A percentile compares a stretch with the other conserved stretches of the same genome.
These are phyloP conservation scores for Cryptococcus sp. DNA, from an alignment of 1,284 basidiomycete genomes.

Conservation along the genomic window DNA sequence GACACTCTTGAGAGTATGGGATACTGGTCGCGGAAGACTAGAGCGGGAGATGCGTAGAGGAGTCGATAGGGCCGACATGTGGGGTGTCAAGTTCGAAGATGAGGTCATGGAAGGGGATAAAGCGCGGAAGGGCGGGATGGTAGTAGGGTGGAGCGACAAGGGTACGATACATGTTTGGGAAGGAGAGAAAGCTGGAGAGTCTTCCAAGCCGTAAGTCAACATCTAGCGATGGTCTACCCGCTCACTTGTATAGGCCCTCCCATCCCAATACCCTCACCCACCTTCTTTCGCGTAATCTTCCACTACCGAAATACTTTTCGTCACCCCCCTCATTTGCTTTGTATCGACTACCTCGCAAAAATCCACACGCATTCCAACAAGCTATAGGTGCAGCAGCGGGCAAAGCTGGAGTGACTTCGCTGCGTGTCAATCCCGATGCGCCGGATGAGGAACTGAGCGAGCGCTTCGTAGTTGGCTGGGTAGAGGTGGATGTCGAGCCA, in stretches of 20 bases:
- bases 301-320: conserved; percentile 85
- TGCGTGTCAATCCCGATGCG: conserved; percentile 18
- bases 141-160: conserved; percentile 74
- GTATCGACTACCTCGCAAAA: conserved; percentile 70
- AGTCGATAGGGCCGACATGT: conserved; percentile 85
- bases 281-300: conserved; percentile 67
- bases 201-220: background rate
- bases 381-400: conserved; percentile 46
- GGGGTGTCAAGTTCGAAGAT: conserved; percentile 60
- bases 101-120: conserved; percentile 1
- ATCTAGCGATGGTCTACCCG: background rate
- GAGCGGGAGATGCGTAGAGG: conserved; percentile 79
- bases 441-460: conserved; percentile 58
- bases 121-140: conserved; percentile 15
- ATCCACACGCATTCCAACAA: conserved; percentile 41
- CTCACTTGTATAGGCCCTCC: background rate
- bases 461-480: conserved; percentile 78
- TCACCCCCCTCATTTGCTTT: conserved; percentile 92
- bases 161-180: conserved; percentile 84
- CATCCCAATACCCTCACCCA: conserved; percentile 61
- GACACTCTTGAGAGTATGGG: conserved; percentile 86
- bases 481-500: conserved; percentile 56
- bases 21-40: conserved; percentile 67
- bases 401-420: conserved; percentile 27
- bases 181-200: conserved; percentile 35